A percentile compares a stretch with the other conserved stretches of the same genome.
These are phyloP conservation scores for Phyllosticta citribraziliensis DNA, from an alignment of 2,329 filamentous ascomycete genomes.

Conservation along the genomic window DNA sequence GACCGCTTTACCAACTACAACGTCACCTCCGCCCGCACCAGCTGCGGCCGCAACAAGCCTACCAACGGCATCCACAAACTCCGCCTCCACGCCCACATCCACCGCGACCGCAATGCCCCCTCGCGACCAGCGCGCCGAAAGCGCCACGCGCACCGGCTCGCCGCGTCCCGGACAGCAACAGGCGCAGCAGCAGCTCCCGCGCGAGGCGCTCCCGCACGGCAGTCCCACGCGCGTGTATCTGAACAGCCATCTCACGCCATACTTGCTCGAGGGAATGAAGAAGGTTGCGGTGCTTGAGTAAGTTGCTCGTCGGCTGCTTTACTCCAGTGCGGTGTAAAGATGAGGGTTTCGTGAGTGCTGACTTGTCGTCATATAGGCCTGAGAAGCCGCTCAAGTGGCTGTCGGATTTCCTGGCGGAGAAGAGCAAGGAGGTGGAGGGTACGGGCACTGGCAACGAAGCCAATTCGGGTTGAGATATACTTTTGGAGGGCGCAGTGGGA, in stretches of 20 bases:
- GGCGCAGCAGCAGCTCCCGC: constrained; percentile 13
- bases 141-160: constrained; percentile 16
- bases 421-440: constrained; percentile 40
- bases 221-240: constrained; percentile 39
- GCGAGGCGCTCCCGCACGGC: constrained; percentile 35
- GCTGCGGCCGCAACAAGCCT: not conserved
- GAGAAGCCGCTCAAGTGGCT: constrained; percentile 42
- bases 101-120: constrained; percentile 6
- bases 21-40: not conserved
- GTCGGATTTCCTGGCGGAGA: constrained; percentile 37
- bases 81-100: constrained; percentile 1
- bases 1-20: not conserved
- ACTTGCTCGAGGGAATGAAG: constrained; percentile 44
- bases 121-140: not conserved
- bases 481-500: not conserved
- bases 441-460: not conserved
- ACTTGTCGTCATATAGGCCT: constrained; percentile 19
- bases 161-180: constrained; percentile 5
- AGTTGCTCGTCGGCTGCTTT: constrained; percentile 9
- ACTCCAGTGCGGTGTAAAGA: not conserved
- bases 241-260: constrained; percentile 40
- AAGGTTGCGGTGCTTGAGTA: constrained; percentile 38
- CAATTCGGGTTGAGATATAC: not conserved
- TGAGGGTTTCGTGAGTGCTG: not conserved
- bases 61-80: constrained; percentile 2